These are phyloP conservation scores for Aspergillus sojae DNA, from an alignment of 2,329 filamentous ascomycete genomes.

Conservation along the genomic window DNA sequence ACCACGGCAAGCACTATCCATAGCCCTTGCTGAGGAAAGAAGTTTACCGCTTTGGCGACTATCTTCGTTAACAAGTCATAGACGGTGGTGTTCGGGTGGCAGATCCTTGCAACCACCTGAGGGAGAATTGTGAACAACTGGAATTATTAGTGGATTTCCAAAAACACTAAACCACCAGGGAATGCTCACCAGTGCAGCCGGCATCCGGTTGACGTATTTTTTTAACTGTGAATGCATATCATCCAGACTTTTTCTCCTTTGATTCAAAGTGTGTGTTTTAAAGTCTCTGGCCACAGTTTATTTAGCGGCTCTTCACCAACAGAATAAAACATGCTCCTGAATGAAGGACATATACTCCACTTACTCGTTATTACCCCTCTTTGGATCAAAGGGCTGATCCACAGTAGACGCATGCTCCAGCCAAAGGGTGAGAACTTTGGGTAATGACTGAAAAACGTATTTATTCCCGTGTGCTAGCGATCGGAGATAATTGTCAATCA, in stretches of 20 bases:
- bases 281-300: slow-evolving; percentile 40
- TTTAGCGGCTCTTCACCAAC: not conserved
- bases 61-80: slow-evolving; percentile 77
- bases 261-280: slow-evolving; percentile 48
- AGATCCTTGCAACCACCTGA: slow-evolving; percentile 94
- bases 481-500: slow-evolving; percentile 90
- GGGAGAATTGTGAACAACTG: slow-evolving; percentile 69
- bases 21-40: slow-evolving; percentile 86
- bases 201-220: slow-evolving; percentile 69
- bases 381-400: slow-evolving; percentile 59
- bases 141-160: slow-evolving; percentile 21
- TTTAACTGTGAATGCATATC: slow-evolving; percentile 73
- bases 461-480: slow-evolving; percentile 89
- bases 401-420: slow-evolving; percentile 82
- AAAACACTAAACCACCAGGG: not conserved
- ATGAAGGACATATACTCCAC: slow-evolving; percentile 14
- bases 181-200: slow-evolving; percentile 46
- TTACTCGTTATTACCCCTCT: slow-evolving; percentile 50
- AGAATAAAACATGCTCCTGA: not conserved
- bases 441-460: slow-evolving; percentile 92
- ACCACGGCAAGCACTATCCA: slow-evolving; percentile 90
- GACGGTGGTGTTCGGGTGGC: slow-evolving; percentile 77
- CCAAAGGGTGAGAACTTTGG: slow-evolving; percentile 90
- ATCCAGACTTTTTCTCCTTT: slow-evolving; percentile 66
- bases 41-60: slow-evolving; percentile 80